These are phyloP conservation scores for Podaxis sp. DNA, from an alignment of 768 basidiomycete genomes.

Conservation along the genomic window DNA sequence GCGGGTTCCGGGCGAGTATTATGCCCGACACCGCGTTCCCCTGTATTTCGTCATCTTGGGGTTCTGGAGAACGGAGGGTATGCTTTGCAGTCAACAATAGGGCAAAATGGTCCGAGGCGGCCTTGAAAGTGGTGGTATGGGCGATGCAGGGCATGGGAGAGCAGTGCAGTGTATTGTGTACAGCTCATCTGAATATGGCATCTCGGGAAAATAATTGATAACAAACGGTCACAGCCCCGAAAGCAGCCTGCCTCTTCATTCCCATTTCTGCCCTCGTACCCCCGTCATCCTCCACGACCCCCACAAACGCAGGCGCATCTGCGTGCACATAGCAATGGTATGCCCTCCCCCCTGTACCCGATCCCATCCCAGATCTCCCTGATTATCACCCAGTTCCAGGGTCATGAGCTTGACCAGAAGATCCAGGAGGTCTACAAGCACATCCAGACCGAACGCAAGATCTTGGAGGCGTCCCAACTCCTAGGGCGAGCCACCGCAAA, in stretches of 20 bases:
- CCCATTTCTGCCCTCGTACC: constrained; percentile 28
- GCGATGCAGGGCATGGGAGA: constrained; percentile 16
- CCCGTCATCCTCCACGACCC: constrained; percentile 26
- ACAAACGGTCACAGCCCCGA: constrained; percentile 24
- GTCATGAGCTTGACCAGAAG: constrained; percentile 84
- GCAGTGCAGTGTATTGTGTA: constrained; percentile 2
- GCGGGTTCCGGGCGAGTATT: constrained; percentile 1
- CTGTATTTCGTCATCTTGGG: constrained; percentile 1
- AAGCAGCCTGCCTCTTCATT: constrained; percentile 11
- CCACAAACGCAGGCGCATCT: constrained; percentile 22
- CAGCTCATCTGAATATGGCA: constrained; percentile 11
- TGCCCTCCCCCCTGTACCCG: not conserved
- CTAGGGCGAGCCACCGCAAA: constrained; percentile 83
- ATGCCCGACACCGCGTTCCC: not conserved
- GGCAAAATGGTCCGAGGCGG: constrained; percentile 15
- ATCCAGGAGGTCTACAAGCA: constrained; percentile 88
- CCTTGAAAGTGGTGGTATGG: constrained; percentile 16
- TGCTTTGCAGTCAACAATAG: constrained; percentile 14
- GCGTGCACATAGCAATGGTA: constrained; percentile 28
- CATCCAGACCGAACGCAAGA: constrained; percentile 91
- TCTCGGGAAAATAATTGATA: constrained; percentile 22
- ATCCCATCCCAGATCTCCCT: constrained; percentile 18
- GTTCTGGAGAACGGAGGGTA: not conserved
- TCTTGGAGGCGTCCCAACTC: constrained; percentile 80
- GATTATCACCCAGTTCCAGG: constrained; percentile 33